phyloP scores from a whole-genome alignment of 768 basidiomycete species.

The Russula vinacea region DNA sequence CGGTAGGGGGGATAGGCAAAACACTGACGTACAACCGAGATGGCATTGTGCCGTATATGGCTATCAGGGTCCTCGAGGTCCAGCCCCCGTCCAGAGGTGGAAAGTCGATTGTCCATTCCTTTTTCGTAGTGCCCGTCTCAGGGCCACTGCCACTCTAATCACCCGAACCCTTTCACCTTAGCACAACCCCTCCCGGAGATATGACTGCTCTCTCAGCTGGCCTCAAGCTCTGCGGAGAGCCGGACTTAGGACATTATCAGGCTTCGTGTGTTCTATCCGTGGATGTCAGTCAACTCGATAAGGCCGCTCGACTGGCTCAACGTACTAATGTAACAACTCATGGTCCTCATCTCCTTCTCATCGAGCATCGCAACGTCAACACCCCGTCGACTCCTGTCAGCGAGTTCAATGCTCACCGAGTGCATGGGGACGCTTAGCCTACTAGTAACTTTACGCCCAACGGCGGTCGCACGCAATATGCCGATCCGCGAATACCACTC shows the following conservation, averaged over 20 bases:
- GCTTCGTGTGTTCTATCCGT: background rate
- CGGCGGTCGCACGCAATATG: background rate
- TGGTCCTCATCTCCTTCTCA: background rate
- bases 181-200: background rate
- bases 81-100: background rate
- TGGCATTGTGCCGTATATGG: constrained; percentile 8
- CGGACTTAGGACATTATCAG: too few species aligned
- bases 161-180: too few species aligned
- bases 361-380: background rate
- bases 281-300: background rate
- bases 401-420: background rate
- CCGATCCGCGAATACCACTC: background rate
- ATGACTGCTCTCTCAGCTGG: background rate
- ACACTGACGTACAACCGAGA: background rate
- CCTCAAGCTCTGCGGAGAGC: background rate
- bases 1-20: background rate
- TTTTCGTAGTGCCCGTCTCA: background rate
- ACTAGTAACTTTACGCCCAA: background rate
- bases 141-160: too few species aligned
- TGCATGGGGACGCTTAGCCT: background rate
- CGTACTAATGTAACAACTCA: background rate
- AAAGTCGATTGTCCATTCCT: constrained; percentile 3
- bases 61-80: background rate
- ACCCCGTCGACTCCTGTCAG: background rate
- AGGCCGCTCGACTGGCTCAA: background rate